Evolutionary conservation across 1,139 yeast species (phyloP), one percentile per base, ranked within the genome.

Genomic region (Pichia sp.): DNA sequence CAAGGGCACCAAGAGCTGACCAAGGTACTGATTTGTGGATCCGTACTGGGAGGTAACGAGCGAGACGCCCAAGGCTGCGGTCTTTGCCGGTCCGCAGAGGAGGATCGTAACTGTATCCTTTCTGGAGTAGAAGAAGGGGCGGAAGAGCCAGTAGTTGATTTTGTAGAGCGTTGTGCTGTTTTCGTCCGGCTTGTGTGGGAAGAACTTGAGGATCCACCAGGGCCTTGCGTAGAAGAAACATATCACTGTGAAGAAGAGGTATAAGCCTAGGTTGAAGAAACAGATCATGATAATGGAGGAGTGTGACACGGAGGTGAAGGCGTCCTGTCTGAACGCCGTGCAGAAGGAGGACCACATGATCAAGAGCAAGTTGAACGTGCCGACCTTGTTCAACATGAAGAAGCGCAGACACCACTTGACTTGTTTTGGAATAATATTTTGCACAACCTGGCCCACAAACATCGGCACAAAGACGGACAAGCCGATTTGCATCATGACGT

Each of bases 61-160:
- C 1, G 96, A 86, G 1, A 89, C 95, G 44, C 96, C 96, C 49
- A 89, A 73, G 0, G 96, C 96, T 0, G 96, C 96, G 0, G 96
- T 88, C 66, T 89, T 89, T 3, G 96, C 96, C 1, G 96, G 95
- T 6, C 96, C 96, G 68, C 96, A 88, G 53, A 88, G 76, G 84
- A 89, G 78, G 46, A 89, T 76, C 4, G 93, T 78, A 31, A 87
- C 87, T 0, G 96, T 81, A 63, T 89, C 96, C 51, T 72, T 69
- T 59, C 84, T 78, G 59, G 75, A 74, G 67, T 86, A 86, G 66
- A 85, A 85, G 61, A 87, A 87, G 1, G 93, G 91, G 48, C 73
- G 73, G 57, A 85, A 74, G 1, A 69, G 59, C 50, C 62, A 70
- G 63, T 79, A 75, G 64, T 55, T 50, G 59, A 62, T 25, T 26